Percentiles rank a stretch among this genome's conserved stretches.
Conservation (phyloP, 139 green algal species). For the Chlamydomonas sphaeroides region DNA sequence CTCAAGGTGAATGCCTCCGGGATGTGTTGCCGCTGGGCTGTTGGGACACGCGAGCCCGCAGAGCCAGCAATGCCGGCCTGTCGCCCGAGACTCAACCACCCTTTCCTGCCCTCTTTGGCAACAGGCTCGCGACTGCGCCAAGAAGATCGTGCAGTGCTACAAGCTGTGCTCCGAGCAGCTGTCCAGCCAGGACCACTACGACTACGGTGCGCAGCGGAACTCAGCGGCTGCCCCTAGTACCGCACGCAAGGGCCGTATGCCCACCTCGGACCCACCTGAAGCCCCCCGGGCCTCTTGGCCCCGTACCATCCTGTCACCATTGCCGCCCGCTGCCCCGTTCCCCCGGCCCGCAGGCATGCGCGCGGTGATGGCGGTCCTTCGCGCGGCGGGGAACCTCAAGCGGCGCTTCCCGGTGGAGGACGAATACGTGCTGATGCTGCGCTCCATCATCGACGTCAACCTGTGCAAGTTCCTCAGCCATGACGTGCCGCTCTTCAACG, state of each 20-base stretch:
- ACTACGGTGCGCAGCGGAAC: too few relatives aligned
- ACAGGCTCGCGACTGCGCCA: constrained; percentile 73
- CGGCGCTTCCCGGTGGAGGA: constrained; percentile 67
- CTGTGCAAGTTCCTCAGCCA: constrained; percentile 89
- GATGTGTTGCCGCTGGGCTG: too few relatives aligned
- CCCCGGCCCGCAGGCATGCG: constrained; percentile 69
- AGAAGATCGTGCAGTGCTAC: constrained; percentile 89
- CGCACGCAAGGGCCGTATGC: too few relatives aligned
- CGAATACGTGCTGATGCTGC: constrained; percentile 82
- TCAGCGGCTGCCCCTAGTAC: too few relatives aligned
- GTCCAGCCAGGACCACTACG: constrained; percentile 83
- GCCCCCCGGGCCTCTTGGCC: too few relatives aligned
- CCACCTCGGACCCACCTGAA: too few relatives aligned
- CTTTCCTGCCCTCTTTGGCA: neutral
- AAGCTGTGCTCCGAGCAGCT: constrained; percentile 88
- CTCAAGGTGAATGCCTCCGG: constrained; percentile 9
- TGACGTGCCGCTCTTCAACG: constrained; percentile 81
- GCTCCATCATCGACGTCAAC: constrained; percentile 86
- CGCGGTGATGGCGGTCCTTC: constrained; percentile 81
- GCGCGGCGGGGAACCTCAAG: constrained; percentile 74
- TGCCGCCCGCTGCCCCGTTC: constrained; percentile 21
- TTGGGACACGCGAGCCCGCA: too few relatives aligned
- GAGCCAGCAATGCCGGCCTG: too few relatives aligned
- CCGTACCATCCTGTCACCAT: constrained; percentile 37
- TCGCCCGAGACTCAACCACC: too few relatives aligned